phyloP scores from a whole-genome alignment of 441 rosid species.

The Erysimum cheiri region DNA sequence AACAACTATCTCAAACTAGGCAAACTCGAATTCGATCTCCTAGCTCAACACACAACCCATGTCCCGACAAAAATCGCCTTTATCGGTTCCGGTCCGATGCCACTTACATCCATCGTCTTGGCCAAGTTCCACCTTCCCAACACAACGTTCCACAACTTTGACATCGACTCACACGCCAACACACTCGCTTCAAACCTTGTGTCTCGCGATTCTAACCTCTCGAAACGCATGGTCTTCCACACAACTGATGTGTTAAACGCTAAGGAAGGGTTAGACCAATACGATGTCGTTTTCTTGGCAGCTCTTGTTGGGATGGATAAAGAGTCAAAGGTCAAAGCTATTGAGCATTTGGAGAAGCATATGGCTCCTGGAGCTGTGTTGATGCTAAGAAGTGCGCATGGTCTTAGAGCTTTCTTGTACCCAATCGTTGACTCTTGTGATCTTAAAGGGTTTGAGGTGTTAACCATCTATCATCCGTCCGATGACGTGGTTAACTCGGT shows the following conservation, averaged over 20 bases:
- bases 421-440: slow-evolving; percentile 78
- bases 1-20: slow-evolving; percentile 75
- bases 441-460: slow-evolving; percentile 70
- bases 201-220: slow-evolving; percentile 63
- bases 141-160: slow-evolving; percentile 76
- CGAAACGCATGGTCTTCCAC: slow-evolving; percentile 68
- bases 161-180: slow-evolving; percentile 73
- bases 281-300: slow-evolving; percentile 86
- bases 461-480: slow-evolving; percentile 73
- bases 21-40: slow-evolving; percentile 67
- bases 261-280: slow-evolving; percentile 52
- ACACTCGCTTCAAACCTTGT: slow-evolving; percentile 56
- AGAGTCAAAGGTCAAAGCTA: slow-evolving; percentile 62
- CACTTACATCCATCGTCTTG: slow-evolving; percentile 80
- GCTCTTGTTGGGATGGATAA: slow-evolving; percentile 86
- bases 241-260: slow-evolving; percentile 66
- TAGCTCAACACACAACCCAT: slow-evolving; percentile 50
- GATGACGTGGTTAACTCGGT: slow-evolving; percentile 90
- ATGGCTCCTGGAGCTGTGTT: slow-evolving; percentile 75
- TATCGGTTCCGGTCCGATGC: slow-evolving; percentile 90
- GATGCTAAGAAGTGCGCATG: slow-evolving; percentile 88
- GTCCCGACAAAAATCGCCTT: slow-evolving; percentile 70
- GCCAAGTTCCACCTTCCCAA: slow-evolving; percentile 66
- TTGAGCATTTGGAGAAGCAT: slow-evolving; percentile 69
- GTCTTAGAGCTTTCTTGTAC: slow-evolving; percentile 83